phyloP scores from a whole-genome alignment of 1,284 basidiomycete species.

The Tremellales sp. region DNA sequence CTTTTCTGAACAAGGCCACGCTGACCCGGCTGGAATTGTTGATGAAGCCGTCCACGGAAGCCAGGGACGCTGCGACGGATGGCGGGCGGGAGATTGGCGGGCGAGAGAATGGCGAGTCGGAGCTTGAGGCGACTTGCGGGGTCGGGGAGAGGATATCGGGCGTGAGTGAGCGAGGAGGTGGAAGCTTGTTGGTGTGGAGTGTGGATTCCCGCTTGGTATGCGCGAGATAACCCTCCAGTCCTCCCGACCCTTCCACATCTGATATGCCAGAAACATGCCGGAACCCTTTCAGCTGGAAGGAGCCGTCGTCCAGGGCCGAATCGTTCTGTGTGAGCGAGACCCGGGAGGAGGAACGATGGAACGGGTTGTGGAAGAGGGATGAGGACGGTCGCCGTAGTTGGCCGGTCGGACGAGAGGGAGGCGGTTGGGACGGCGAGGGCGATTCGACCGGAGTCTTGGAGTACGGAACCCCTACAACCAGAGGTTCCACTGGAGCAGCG shows the following conservation, averaged over 20 bases:
- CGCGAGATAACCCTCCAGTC: constrained; percentile 17
- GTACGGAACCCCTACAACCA: too few species aligned
- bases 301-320: constrained; percentile 29
- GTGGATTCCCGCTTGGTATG: constrained; percentile 19
- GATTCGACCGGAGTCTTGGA: too few species aligned
- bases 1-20: constrained; percentile 39
- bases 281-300: constrained; percentile 45
- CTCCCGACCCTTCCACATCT: constrained; percentile 22
- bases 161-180: not conserved
- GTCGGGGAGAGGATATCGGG: not conserved
- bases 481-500: not conserved
- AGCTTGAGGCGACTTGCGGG: not conserved
- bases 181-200: not conserved
- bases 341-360: constrained; percentile 33
- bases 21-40: constrained; percentile 26
- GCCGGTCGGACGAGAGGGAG: constrained; percentile 13
- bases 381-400: constrained; percentile 33
- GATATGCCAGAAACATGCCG: constrained; percentile 43
- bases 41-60: constrained; percentile 22
- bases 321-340: constrained; percentile 21
- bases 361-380: constrained; percentile 35
- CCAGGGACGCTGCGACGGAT: constrained; percentile 28
- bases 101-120: constrained; percentile 1
- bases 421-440: not conserved
- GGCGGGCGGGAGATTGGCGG: constrained; percentile 27